phyloP scores from a whole-genome alignment of 2,329 filamentous ascomycete species.

The Neofusicoccum laricinum region DNA sequence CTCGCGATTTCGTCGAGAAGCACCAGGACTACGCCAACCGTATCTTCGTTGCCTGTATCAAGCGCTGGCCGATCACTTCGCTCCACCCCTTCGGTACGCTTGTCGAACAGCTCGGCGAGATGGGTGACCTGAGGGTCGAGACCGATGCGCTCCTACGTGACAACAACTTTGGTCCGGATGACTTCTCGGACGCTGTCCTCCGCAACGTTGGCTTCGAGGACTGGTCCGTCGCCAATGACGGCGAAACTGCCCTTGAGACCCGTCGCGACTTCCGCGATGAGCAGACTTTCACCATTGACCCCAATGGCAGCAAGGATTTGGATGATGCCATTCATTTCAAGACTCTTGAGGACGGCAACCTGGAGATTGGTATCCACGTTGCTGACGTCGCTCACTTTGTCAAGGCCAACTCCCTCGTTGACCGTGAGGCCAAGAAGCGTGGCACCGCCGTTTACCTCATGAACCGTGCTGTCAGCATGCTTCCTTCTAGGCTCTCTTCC shows the following conservation, averaged over 20 bases:
- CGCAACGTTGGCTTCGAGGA: constrained; percentile 90
- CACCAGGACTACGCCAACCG: constrained; percentile 96
- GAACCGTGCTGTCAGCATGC: constrained; percentile 82
- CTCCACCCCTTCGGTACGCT: constrained; percentile 97
- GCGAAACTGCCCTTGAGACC: constrained; percentile 66
- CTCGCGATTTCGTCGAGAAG: constrained; percentile 96
- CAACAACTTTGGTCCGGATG: constrained; percentile 97
- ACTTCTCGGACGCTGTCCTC: constrained; percentile 94
- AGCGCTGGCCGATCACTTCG: constrained; percentile 99
- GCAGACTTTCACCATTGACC: constrained; percentile 87
- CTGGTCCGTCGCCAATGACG: constrained; percentile 83
- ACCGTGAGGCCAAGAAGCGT: constrained; percentile 96
- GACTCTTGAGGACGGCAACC: constrained; percentile 73
- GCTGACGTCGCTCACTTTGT: constrained; percentile 95
- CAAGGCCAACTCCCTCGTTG: constrained; percentile 91
- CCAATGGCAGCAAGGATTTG: constrained; percentile 81
- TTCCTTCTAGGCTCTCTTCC: constrained; percentile 79
- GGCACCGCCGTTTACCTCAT: constrained; percentile 94
- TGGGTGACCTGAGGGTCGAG: constrained; percentile 96
- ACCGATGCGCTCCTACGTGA: constrained; percentile 94
- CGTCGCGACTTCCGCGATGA: constrained; percentile 90
- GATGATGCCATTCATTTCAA: constrained; percentile 94
- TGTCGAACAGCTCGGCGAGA: constrained; percentile 93
- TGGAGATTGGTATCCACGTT: constrained; percentile 94
- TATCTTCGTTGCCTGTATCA: constrained; percentile 98